Conservation (phyloP, 208 protist species). For the Wallacemonas sp. region DNA sequence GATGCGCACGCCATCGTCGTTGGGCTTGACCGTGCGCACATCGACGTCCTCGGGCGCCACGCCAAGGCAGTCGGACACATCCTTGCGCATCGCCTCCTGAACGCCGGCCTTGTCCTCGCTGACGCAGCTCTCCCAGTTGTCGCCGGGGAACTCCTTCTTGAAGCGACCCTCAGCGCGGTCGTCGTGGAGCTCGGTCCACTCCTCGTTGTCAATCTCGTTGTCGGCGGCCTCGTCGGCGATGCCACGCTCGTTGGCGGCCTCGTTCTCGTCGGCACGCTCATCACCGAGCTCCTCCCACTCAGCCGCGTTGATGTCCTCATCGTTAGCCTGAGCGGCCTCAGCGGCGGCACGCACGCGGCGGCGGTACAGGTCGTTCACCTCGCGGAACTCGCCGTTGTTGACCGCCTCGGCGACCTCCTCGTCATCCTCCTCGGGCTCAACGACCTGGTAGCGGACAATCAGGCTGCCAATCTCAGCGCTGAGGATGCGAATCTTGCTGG, state of each 20-base stretch:
- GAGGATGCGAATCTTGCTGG: slow-evolving; percentile 37
- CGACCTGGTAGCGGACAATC: slow-evolving; percentile 49
- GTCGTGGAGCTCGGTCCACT: slow-evolving; percentile 11
- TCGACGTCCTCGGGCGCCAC: slow-evolving; percentile 15
- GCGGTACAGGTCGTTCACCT: too few relatives aligned
- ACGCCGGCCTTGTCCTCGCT: slow-evolving; percentile 18
- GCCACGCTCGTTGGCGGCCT: neutral
- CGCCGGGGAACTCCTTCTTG: slow-evolving; percentile 31
- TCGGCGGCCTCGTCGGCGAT: neutral
- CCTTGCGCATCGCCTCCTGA: slow-evolving; percentile 35
- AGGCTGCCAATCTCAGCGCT: slow-evolving; percentile 43
- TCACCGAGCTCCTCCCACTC: slow-evolving; percentile 31
- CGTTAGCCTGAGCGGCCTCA: slow-evolving; percentile 20
- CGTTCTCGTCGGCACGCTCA: slow-evolving; percentile 1
- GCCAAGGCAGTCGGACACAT: slow-evolving; percentile 30
- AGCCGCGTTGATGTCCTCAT: slow-evolving; percentile 23
- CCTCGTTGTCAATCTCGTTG: slow-evolving; percentile 12
- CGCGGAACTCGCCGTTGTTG: too few relatives aligned
- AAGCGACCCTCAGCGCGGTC: slow-evolving; percentile 25
- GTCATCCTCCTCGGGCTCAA: slow-evolving; percentile 31
- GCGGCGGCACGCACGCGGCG: neutral
- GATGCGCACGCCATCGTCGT: slow-evolving; percentile 29
- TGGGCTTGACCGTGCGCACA: slow-evolving; percentile 28
- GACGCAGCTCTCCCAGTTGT: slow-evolving; percentile 26
- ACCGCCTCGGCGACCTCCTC: slow-evolving; percentile 36